Evolutionary conservation across 345 rosid genomes (phyloP), one percentile per base, ranked within the genome.

Genomic region (Turritis glabra): DNA sequence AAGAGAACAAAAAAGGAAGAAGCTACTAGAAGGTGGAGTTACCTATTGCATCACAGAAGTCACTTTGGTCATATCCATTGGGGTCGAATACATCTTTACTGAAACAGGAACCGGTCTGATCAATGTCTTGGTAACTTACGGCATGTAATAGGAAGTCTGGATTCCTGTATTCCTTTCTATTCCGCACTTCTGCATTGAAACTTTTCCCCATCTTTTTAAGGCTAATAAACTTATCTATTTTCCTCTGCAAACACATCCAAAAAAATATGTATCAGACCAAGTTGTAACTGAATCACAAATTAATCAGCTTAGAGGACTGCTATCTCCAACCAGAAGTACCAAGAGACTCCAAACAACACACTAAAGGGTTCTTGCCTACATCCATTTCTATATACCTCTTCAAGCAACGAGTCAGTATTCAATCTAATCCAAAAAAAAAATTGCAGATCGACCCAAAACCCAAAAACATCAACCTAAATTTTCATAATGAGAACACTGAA

Each of bases 71-170:
- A 71, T 89, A 95, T 67, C 97, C 99, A 82, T 89, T 88, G 21
- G 99, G 97, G 48, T 95, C 93, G 51, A 90, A 95, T 8, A 92
- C 94, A 79, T 92, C 97, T 83, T 95, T 90, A 69, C 86, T 78
- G 82, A 95, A 89, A 88, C 97, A 92, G 59, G 98, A 89, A 43
- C 99, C 98, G 30, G 84, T 85, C 86, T 89, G 94, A 77, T 95
- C 97, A 48, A 95, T 92, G 61, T 87, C 94, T 76, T 95, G 97
- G 77, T 92, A 92, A 77, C 87, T 87, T 71, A 95, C 99, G 0
- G 97, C 98, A 72, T 95, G 97, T 66, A 90, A 81, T 75, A 92
- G 82, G 73, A 95, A 95, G 75, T 92, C 98, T 2, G 97, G 99
- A 72, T 92, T 95, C 68, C 99, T 82, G 66, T 95, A 95, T 72